Base-by-base conservation (phyloP, 163 green algal species). In the Scenedesmus sp. region DNA sequence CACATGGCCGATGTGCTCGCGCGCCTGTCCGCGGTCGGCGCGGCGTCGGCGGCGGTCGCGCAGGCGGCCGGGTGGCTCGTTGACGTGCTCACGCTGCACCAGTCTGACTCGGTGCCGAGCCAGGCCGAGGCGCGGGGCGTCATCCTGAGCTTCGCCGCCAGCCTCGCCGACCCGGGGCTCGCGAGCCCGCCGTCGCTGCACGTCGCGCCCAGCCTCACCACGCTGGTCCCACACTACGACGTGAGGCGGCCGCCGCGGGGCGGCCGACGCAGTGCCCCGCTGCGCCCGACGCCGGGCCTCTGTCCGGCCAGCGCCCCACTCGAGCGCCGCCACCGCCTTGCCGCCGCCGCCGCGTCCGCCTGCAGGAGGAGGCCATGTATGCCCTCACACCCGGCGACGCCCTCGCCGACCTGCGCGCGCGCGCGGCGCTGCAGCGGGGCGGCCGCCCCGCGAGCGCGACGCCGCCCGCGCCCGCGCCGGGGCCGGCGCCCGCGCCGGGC, bases 281-380 rank as follows among this genome's bases (percentile, higher is more conserved):
- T n/a, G n/a, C n/a, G n/a, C n/a, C n/a, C n/a, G n/a, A n/a, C n/a
- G n/a, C n/a, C n/a, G n/a, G n/a, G n/a, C n/a, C n/a, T n/a, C n/a
- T n/a, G n/a, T n/a, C n/a, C n/a, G n/a, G n/a, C n/a, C n/a, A n/a
- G n/a, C n/a, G n/a, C n/a, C n/a, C n/a, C n/a, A n/a, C n/a, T n/a
- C n/a, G n/a, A n/a, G n/a, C n/a, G n/a, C n/a, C n/a, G n/a, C n/a
- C n/a, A n/a, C n/a, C n/a, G n/a, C n/a, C n/a, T n/a, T n/a, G n/a
- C n/a, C n/a, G n/a, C n/a, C n/a, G n/a, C n/a, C n/a, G n/a, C n/a
- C n/a, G n/a, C n/a, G n/a, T n/a, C n/a, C n/a, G n/a, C 44, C 4
- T 48, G 17, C 67, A 76, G 67, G 67, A 76, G 50, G 67, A 76
- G 29, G 50, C 64, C 1, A 50, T 76, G 9, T 76, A 76, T 65